A percentile compares a stretch with the other conserved stretches of the same genome.
phyloP scores from a whole-genome alignment of 1,284 basidiomycete species.

The Somion occarium region DNA sequence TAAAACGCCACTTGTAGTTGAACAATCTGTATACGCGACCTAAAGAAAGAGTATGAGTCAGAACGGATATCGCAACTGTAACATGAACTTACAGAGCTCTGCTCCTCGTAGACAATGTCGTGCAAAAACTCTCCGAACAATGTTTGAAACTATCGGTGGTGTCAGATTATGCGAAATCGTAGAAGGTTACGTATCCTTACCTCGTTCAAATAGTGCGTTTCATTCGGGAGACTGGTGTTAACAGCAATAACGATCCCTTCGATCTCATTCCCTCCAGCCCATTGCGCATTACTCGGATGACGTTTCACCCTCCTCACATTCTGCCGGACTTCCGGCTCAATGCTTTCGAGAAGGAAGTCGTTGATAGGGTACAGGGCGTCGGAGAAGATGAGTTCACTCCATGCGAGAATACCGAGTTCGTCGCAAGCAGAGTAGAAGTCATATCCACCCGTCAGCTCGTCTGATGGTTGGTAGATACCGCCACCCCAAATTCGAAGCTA shows the following conservation, averaged over 20 bases:
- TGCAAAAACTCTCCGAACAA: conserved; percentile 53
- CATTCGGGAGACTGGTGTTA: conserved; percentile 35
- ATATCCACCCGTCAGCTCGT: conserved; percentile 43
- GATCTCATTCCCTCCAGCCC: conserved; percentile 62
- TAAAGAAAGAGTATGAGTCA: conserved; percentile 15
- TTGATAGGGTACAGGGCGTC: conserved; percentile 56
- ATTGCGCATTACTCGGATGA: conserved; percentile 56
- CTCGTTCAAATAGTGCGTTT: conserved; percentile 31
- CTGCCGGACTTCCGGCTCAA: conserved; percentile 54
- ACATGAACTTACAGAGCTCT: conserved; percentile 37
- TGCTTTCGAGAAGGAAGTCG: conserved; percentile 44
- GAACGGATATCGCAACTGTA: neutral
- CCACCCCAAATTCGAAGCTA: conserved; percentile 59
- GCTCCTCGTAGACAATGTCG: conserved; percentile 43
- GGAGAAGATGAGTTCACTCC: conserved; percentile 65
- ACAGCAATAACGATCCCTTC: conserved; percentile 45
- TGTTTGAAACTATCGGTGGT: conserved; percentile 35
- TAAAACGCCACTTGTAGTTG: conserved; percentile 53
- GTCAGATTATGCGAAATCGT: neutral
- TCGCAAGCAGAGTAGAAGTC: conserved; percentile 58
- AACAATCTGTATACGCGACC: conserved; percentile 61
- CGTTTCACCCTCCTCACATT: conserved; percentile 51
- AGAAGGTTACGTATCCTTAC: conserved; percentile 23
- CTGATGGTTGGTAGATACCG: conserved; percentile 35
- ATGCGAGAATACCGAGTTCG: conserved; percentile 58